phyloP scores from a whole-genome alignment of 208 protist species.

The Naegleria lovaniensis region DNA sequence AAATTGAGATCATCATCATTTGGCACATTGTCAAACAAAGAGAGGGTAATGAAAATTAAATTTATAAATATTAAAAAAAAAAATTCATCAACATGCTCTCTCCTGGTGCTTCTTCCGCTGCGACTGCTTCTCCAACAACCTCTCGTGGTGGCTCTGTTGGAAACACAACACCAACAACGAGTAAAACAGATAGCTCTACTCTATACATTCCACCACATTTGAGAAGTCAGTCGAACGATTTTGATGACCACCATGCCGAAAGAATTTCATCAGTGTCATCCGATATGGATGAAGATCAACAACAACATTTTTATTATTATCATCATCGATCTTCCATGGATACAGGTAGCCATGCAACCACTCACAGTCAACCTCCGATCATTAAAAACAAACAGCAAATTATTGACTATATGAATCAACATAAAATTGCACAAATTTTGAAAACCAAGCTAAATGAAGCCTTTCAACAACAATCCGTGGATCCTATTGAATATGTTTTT shows the following conservation, averaged over 20 bases:
- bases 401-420: constrained; percentile 7
- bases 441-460: constrained; percentile 3
- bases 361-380: background rate
- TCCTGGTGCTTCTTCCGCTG: too few relatives aligned
- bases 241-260: background rate
- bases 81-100: too few relatives aligned
- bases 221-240: background rate
- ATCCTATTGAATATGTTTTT: background rate
- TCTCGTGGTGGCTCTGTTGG: background rate
- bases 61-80: too few relatives aligned
- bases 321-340: background rate
- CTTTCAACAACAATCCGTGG: background rate
- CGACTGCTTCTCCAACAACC: too few relatives aligned
- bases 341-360: background rate
- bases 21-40: too few relatives aligned
- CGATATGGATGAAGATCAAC: constrained; percentile 6
- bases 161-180: background rate
- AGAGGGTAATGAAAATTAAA: too few relatives aligned
- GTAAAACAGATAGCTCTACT: background rate
- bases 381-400: constrained; percentile 8
- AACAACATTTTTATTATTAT: constrained; percentile 14
- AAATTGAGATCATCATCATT: too few relatives aligned
- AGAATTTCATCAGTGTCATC: background rate
- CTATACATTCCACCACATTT: background rate
- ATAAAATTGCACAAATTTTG: background rate